phyloP scores from a whole-genome alignment of 257 asterid genomes.

The Mentha longifolia region DNA sequence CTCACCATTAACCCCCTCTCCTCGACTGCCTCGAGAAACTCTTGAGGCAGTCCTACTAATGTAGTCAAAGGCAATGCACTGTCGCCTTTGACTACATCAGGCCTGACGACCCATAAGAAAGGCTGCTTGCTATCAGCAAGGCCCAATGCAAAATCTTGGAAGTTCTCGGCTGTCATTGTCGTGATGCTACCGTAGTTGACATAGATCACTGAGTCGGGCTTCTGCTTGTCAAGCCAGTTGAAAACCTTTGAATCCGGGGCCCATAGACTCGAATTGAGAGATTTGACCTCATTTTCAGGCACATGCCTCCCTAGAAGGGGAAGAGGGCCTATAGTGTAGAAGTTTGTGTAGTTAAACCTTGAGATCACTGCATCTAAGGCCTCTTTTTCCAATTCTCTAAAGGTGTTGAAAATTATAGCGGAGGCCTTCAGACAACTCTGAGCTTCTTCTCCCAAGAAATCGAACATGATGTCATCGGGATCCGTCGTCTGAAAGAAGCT shows the following conservation, averaged over 20 bases:
- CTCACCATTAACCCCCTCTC: slow-evolving; percentile 46
- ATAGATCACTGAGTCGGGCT: slow-evolving; percentile 49
- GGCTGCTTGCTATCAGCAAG: slow-evolving; percentile 49
- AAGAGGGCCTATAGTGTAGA: slow-evolving; percentile 60
- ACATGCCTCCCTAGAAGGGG: slow-evolving; percentile 30
- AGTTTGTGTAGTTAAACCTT: slow-evolving; percentile 45
- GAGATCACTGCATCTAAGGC: slow-evolving; percentile 41
- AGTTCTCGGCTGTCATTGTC: slow-evolving; percentile 46
- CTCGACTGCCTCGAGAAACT: slow-evolving; percentile 47
- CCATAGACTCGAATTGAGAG: slow-evolving; percentile 55
- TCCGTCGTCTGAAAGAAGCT: slow-evolving; percentile 55
- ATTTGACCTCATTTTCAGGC: slow-evolving; percentile 30
- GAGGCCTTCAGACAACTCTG: slow-evolving; percentile 45
- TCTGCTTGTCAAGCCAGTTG: slow-evolving; percentile 48
- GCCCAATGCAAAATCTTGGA: slow-evolving; percentile 65
- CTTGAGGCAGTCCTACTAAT: slow-evolving; percentile 27
- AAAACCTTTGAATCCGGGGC: slow-evolving; percentile 44
- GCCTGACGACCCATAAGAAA: slow-evolving; percentile 60
- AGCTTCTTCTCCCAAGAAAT: slow-evolving; percentile 54
- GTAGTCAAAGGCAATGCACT: neutral
- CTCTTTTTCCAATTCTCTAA: slow-evolving; percentile 47
- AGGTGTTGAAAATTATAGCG: slow-evolving; percentile 60
- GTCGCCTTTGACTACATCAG: slow-evolving; percentile 50
- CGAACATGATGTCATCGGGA: slow-evolving; percentile 63
- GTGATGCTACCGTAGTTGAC: slow-evolving; percentile 65